Evolutionary conservation across 2,329 filamentous ascomycete genomes (phyloP).

Genomic region (Aspergillus tubingensis): DNA sequence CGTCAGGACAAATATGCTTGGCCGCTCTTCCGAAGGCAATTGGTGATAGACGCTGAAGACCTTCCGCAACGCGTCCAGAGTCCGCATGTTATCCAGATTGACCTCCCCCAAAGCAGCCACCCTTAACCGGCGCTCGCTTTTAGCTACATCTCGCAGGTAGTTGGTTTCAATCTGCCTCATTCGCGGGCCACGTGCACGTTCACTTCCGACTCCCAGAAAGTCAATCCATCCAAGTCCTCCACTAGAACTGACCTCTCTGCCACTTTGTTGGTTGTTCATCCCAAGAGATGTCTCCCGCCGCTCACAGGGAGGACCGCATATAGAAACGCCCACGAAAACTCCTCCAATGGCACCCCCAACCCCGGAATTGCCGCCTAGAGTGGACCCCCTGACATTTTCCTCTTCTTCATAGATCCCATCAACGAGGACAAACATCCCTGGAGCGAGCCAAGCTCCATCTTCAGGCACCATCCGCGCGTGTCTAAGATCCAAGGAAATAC

Average conservation of each 20-base stretch:
- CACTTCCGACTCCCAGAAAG: slow-evolving; percentile 87
- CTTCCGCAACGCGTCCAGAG: slow-evolving; percentile 76
- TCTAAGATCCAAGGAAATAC: slow-evolving; percentile 78
- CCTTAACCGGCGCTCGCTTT: slow-evolving; percentile 45
- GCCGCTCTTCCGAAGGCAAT: slow-evolving; percentile 64
- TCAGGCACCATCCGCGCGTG: slow-evolving; percentile 81
- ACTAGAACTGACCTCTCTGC: slow-evolving; percentile 53
- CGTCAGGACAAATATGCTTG: slow-evolving; percentile 77
- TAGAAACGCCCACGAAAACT: slow-evolving; percentile 83
- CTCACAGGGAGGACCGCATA: slow-evolving; percentile 90
- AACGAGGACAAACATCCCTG: slow-evolving; percentile 92
- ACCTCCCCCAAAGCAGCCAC: slow-evolving; percentile 82
- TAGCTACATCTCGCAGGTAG: slow-evolving; percentile 52
- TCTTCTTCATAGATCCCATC: slow-evolving; percentile 98
- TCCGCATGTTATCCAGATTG: slow-evolving; percentile 80
- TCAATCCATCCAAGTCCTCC: slow-evolving; percentile 97
- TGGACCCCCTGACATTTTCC: slow-evolving; percentile 65
- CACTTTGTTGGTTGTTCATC: slow-evolving; percentile 54
- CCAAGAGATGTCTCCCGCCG: slow-evolving; percentile 77
- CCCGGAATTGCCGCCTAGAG: slow-evolving; percentile 74
- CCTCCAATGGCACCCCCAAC: slow-evolving; percentile 92
- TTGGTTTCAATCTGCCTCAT: slow-evolving; percentile 80
- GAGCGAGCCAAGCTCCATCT: slow-evolving; percentile 86
- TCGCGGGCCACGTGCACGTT: slow-evolving; percentile 75
- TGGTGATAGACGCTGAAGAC: slow-evolving; percentile 73